Evolutionary conservation across 768 basidiomycete genomes (phyloP).

Genomic region (Myochromella boudieri): DNA sequence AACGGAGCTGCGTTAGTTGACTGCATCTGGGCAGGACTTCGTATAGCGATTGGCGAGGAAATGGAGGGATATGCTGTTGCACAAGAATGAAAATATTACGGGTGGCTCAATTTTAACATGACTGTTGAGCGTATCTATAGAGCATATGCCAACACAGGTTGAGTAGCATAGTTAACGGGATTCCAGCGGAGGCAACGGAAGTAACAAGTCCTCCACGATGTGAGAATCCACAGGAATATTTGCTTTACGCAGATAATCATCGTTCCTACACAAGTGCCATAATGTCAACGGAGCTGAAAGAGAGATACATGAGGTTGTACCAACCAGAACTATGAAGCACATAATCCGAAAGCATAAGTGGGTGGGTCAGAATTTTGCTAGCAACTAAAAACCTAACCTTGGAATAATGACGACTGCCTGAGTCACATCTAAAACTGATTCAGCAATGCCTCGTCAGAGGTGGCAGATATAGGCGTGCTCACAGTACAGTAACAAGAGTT

Average conservation of each 20-base stretch:
- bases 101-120: background rate
- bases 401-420: conserved; percentile 88
- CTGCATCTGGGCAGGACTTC: conserved; percentile 78
- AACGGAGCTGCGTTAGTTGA: conserved; percentile 85
- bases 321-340: conserved; percentile 41
- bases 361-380: conserved; percentile 4
- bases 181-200: conserved; percentile 20
- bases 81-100: conserved; percentile 48
- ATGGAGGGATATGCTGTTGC: conserved; percentile 53
- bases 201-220: conserved; percentile 43
- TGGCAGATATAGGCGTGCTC: conserved; percentile 23
- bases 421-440: conserved; percentile 66
- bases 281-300: background rate
- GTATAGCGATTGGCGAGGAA: conserved; percentile 64
- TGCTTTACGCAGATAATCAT: conserved; percentile 49
- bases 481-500: conserved; percentile 86
- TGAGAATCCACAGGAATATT: conserved; percentile 41
- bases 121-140: background rate
- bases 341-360: conserved; percentile 7
- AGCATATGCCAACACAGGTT: too few relatives aligned
- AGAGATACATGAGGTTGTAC: conserved; percentile 3
- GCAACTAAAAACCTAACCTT: conserved; percentile 55
- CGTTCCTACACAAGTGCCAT: conserved; percentile 38
- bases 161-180: conserved; percentile 6
- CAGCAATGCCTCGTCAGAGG: background rate